A percentile compares a stretch with the other conserved stretches of the same genome.
phyloP scores from a whole-genome alignment of 441 rosid genomes.

The Syzygium syzygioides region DNA sequence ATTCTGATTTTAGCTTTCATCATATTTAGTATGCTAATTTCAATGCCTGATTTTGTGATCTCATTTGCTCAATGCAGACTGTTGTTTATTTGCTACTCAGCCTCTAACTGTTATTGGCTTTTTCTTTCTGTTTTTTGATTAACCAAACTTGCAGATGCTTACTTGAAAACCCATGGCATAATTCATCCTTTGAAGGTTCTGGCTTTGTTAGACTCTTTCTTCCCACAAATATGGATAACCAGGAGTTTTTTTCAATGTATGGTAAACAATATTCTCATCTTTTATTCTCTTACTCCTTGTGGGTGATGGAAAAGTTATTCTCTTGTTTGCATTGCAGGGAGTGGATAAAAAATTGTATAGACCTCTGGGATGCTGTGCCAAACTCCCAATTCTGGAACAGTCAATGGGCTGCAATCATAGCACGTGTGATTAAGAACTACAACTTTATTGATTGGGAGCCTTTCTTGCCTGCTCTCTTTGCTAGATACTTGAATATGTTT shows the following conservation, averaged over 20 bases:
- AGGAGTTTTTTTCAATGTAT: slow-evolving; percentile 87
- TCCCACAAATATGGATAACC: slow-evolving; percentile 86
- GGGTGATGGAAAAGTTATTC: slow-evolving; percentile 5
- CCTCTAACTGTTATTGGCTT: background rate
- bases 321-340: slow-evolving; percentile 49
- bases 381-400: slow-evolving; percentile 99
- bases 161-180: slow-evolving; percentile 98
- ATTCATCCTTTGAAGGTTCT: slow-evolving; percentile 94
- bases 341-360: slow-evolving; percentile 68
- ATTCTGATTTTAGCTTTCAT: background rate
- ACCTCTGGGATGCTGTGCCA: slow-evolving; percentile 90
- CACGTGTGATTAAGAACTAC: slow-evolving; percentile 87
- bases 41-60: background rate
- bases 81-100: background rate
- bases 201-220: slow-evolving; percentile 96
- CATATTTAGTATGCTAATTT: background rate
- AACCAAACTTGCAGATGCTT: slow-evolving; percentile 50
- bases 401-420: slow-evolving; percentile 92
- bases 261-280: slow-evolving; percentile 18
- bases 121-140: background rate
- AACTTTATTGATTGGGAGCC: slow-evolving; percentile 74
- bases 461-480: slow-evolving; percentile 73
- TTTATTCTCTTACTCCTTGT: slow-evolving; percentile 12
- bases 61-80: background rate
- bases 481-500: slow-evolving; percentile 88